Evolutionary conservation across 2,329 filamentous ascomycete species (phyloP).

Genomic region (Ophiostoma himal-ulmi): DNA sequence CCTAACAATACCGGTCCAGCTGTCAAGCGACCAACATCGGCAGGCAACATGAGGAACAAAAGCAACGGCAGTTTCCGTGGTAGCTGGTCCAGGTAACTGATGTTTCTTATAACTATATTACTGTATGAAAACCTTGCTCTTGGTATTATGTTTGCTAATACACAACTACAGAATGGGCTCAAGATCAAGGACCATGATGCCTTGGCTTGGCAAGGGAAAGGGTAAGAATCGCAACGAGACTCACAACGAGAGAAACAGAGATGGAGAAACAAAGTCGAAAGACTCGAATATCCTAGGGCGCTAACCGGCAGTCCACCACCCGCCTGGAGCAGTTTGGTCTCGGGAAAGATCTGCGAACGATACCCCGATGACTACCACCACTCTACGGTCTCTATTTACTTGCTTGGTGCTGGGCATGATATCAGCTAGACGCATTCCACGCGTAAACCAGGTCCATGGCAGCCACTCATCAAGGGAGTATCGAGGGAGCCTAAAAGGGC

Average conservation of each 20-base stretch:
- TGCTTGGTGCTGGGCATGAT: neutral
- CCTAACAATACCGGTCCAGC: neutral
- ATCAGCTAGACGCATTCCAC: slow-evolving; percentile 10
- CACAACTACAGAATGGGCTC: neutral
- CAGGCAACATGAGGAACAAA: neutral
- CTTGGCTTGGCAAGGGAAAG: neutral
- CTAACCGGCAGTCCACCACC: slow-evolving; percentile 12
- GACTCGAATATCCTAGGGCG: neutral
- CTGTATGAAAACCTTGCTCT: neutral
- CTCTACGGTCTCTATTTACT: neutral
- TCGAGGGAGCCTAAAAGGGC: neutral
- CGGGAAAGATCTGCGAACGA: slow-evolving; percentile 15
- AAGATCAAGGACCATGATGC: neutral
- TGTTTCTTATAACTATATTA: neutral
- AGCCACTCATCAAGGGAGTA: slow-evolving; percentile 4
- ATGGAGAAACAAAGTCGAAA: neutral
- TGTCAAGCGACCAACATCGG: neutral
- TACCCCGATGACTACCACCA: neutral
- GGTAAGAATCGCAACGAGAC: neutral
- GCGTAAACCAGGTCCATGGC: slow-evolving; percentile 1
- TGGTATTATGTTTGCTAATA: neutral
- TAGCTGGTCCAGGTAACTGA: neutral
- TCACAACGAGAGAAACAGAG: neutral
- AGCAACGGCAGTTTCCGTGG: neutral
- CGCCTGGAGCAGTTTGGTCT: slow-evolving; percentile 13